Percentiles rank a stretch among this genome's conserved stretches.
These are phyloP conservation scores for Actinomucor elegans DNA, from an alignment of 371 early-diverging fungal species.

Conservation along the genomic window DNA sequence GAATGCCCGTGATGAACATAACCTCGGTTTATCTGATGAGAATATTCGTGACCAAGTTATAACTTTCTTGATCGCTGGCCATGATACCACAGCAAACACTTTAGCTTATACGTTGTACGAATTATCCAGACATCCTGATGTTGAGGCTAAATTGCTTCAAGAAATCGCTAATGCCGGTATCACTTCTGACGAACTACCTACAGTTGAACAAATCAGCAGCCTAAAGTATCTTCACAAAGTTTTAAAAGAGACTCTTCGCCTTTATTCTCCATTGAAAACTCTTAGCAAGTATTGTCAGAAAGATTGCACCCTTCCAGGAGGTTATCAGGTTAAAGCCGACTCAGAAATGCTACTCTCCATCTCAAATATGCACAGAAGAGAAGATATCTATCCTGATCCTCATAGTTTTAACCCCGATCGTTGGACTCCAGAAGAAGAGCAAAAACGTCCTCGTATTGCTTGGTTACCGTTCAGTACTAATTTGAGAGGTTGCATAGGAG, in stretches of 20 bases:
- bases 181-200: slow-evolving; percentile 36
- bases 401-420: slow-evolving; percentile 56
- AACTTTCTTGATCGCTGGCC: slow-evolving; percentile 61
- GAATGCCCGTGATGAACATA: slow-evolving; percentile 45
- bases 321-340: slow-evolving; percentile 32
- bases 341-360: slow-evolving; percentile 22
- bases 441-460: slow-evolving; percentile 49
- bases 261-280: slow-evolving; percentile 49
- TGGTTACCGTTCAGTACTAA: slow-evolving; percentile 61
- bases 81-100: slow-evolving; percentile 53
- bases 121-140: slow-evolving; percentile 42
- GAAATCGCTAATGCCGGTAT: slow-evolving; percentile 54
- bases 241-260: slow-evolving; percentile 56
- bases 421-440: slow-evolving; percentile 54
- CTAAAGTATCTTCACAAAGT: slow-evolving; percentile 46
- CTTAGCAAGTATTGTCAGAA: slow-evolving; percentile 50
- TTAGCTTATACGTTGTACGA: slow-evolving; percentile 53
- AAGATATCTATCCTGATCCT: slow-evolving; percentile 48
- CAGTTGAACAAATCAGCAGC: slow-evolving; percentile 42
- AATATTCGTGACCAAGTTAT: slow-evolving; percentile 64
- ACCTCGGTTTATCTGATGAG: slow-evolving; percentile 42
- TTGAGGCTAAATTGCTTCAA: slow-evolving; percentile 45
- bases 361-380: slow-evolving; percentile 46
- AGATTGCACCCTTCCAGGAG: slow-evolving; percentile 53
- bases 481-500: slow-evolving; percentile 19